Conservation (phyloP, 2,329 filamentous ascomycete species). For the Ophiocordyceps camponoti-saundersi region DNA sequence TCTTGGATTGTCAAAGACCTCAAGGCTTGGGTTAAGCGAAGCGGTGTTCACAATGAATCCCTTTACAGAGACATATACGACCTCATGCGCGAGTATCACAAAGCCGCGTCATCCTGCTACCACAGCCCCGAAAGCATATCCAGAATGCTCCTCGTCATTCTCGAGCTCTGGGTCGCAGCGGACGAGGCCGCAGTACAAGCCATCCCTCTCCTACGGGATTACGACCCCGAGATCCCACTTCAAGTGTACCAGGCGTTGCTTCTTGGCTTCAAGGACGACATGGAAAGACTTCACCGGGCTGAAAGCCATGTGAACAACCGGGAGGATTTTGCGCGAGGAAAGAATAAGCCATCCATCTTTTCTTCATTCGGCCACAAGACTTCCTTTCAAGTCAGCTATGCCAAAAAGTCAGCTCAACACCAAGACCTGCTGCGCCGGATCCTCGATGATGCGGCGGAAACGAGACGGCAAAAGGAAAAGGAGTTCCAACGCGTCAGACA, state of each 20-base stretch:
- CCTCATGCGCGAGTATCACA: background rate
- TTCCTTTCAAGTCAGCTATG: conserved; percentile 8
- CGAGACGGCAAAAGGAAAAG: conserved; percentile 1
- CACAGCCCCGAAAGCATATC: conserved; percentile 29
- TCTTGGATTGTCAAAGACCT: background rate
- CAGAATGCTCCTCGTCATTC: conserved; percentile 33
- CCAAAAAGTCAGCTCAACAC: conserved; percentile 10
- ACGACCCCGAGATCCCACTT: conserved; percentile 24
- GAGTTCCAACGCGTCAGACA: conserved; percentile 4
- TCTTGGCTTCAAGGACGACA: conserved; percentile 23
- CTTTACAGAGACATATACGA: background rate
- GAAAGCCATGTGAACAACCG: background rate
- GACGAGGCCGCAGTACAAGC: conserved; percentile 26
- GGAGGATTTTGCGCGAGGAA: background rate
- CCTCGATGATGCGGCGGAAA: conserved; percentile 14
- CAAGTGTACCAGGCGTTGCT: conserved; percentile 24
- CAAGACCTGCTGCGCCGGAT: conserved; percentile 20
- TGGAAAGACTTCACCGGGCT: conserved; percentile 7
- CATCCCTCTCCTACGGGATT: conserved; percentile 25
- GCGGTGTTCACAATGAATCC: background rate
- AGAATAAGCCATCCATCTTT: conserved; percentile 7
- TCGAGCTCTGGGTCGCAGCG: conserved; percentile 41
- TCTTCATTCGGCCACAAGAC: conserved; percentile 3
- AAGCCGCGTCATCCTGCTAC: conserved; percentile 13
- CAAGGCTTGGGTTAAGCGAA: background rate